Base-by-base conservation (phyloP, 228 moss, liverwort and hornwort genomes). In the Sphagnum fallax region DNA sequence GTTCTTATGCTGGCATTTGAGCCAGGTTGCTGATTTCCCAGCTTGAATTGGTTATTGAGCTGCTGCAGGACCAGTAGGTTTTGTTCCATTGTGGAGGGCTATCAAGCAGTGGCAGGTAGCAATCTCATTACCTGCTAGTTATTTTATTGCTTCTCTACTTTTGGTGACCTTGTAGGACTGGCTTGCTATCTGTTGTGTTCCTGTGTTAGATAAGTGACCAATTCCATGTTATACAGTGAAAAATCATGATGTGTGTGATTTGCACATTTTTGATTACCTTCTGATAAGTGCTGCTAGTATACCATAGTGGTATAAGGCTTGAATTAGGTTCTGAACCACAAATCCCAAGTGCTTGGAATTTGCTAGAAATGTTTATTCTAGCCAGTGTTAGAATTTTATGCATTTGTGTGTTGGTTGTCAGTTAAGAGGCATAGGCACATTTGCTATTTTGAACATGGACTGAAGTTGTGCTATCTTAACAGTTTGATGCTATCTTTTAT, bases 21-120 rank as follows among this genome's bases (percentile, higher is more conserved):
- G 32, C 32, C 2, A 32, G 32, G 32, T 32, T 32, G 32, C 32
- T 32, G 32, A 32, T 32, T 32, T 3, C 2, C 2, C 32, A 32
- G 32, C 32, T 32, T 32, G 32, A 32, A 32, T 32, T 32, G 32
- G 32, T 32, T 32, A 1, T 32, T 32, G 32, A 32, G 32, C 32
- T 32, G 32, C 52, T 67, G 53, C 80, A 84, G 95, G 95, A 1
- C 90, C 92, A 0, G 51, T 13, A 2, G 98, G 92, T 0, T 98
- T 98, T 49, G 73, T 74, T 11, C 81, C 76, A 4, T 65, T 98
- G 10, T 98, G 98, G 98, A 87, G 72, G 16, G 90, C 90, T 74
- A 70, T 98, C 4, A 89, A 86, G n/a, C 53, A 84, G 0, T 98
- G 98, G 98, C 88, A 89, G 69, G 83, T 84, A 55, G 50, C 47